Conservation (phyloP, 139 green algal species). For the Chlorella vulgaris region DNA sequence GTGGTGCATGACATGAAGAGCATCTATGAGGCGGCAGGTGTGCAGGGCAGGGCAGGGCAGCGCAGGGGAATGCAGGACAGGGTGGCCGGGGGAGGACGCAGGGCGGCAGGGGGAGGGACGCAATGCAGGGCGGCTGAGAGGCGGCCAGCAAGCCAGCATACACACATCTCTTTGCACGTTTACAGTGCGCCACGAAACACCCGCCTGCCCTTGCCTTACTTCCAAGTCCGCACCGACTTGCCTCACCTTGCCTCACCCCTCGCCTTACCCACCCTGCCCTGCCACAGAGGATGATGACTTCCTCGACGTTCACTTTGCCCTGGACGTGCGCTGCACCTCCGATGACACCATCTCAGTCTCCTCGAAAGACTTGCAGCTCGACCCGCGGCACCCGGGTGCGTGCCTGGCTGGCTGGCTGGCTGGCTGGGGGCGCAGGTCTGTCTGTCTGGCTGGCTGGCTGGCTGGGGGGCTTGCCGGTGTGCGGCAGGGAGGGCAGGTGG, state of each 20-base stretch:
- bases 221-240: too few species aligned
- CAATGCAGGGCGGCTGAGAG: too few species aligned
- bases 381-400: conserved; percentile 33
- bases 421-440: too few species aligned
- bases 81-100: neutral
- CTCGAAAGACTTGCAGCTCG: conserved; percentile 52
- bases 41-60: neutral
- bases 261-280: neutral
- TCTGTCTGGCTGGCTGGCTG: too few species aligned
- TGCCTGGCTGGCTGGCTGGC: too few species aligned
- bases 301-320: conserved; percentile 52
- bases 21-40: conserved; percentile 54
- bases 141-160: too few species aligned
- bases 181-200: too few species aligned
- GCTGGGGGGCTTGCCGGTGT: too few species aligned
- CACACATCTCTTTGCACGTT: too few species aligned
- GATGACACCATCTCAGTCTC: conserved; percentile 80
- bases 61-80: neutral
- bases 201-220: too few species aligned
- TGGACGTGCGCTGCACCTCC: conserved; percentile 63
- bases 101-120: too few species aligned
- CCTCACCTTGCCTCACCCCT: neutral
- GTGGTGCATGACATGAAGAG: conserved; percentile 66
- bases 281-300: conserved; percentile 22
- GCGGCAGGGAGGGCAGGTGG: too few species aligned